phyloP scores from a whole-genome alignment of 1,284 basidiomycete genomes.

The Kalmanozyma brasiliensis region DNA sequence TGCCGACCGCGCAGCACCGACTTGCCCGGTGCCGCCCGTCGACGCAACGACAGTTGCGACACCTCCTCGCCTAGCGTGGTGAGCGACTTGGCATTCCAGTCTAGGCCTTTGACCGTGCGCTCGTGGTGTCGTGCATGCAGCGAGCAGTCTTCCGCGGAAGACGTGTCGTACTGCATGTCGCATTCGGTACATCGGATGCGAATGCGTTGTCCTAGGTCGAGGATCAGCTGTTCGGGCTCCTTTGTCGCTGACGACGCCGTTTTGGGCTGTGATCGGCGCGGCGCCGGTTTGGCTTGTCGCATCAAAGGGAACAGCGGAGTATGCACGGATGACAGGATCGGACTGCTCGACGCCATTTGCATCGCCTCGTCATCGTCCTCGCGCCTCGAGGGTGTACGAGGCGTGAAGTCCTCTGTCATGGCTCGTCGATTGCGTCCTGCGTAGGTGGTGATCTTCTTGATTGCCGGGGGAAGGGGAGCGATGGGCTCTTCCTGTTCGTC shows the following conservation, averaged over 20 bases:
- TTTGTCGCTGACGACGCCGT: not conserved
- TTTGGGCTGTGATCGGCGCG: slow-evolving; percentile 22
- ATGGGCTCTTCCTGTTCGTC: not conserved
- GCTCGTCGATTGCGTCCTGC: slow-evolving; percentile 38
- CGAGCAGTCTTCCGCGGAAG: slow-evolving; percentile 48
- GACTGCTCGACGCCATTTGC: slow-evolving; percentile 33
- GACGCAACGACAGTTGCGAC: slow-evolving; percentile 9
- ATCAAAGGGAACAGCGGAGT: slow-evolving; percentile 21
- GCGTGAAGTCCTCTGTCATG: slow-evolving; percentile 29
- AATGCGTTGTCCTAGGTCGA: slow-evolving; percentile 59
- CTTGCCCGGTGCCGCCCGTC: slow-evolving; percentile 11
- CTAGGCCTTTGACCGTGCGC: slow-evolving; percentile 46
- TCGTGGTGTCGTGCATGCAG: slow-evolving; percentile 58
- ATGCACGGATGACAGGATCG: slow-evolving; percentile 19
- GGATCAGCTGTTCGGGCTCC: slow-evolving; percentile 54
- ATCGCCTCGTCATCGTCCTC: slow-evolving; percentile 15
- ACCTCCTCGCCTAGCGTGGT: slow-evolving; percentile 32
- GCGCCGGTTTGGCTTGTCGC: slow-evolving; percentile 8
- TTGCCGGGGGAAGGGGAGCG: slow-evolving; percentile 10
- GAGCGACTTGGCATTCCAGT: slow-evolving; percentile 53
- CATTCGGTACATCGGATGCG: slow-evolving; percentile 52
- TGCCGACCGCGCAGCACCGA: slow-evolving; percentile 20
- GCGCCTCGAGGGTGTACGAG: not conserved
- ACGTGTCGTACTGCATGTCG: slow-evolving; percentile 60
- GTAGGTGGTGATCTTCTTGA: slow-evolving; percentile 37